These are phyloP conservation scores for Blepharisma japonicum DNA, from an alignment of 73 alveolate species.

Conservation along the genomic window DNA sequence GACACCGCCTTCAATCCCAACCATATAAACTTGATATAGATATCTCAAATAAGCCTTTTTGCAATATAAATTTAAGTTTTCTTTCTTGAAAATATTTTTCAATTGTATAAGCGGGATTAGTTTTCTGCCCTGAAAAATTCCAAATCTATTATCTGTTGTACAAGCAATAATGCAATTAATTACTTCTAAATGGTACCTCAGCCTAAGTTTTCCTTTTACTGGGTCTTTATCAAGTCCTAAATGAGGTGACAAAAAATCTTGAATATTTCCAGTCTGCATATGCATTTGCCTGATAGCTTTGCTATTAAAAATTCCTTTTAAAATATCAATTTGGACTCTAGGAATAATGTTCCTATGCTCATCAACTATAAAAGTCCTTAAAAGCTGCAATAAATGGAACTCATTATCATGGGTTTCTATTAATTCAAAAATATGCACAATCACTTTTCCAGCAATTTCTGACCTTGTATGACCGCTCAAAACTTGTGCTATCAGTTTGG, in stretches of 20 bases:
- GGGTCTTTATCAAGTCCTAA: neutral
- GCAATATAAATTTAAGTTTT: neutral
- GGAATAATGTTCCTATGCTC: neutral
- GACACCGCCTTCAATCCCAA: neutral
- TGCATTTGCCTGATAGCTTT: neutral
- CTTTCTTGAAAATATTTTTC: neutral
- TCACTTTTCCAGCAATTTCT: neutral
- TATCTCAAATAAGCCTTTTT: neutral
- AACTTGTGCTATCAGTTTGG: conserved; percentile 17
- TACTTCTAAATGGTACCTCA: conserved; percentile 17
- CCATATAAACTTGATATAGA: conserved; percentile 14
- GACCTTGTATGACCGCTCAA: neutral
- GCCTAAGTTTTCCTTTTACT: neutral
- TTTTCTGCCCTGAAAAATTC: conserved; percentile 10
- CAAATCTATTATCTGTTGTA: neutral
- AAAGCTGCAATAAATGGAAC: neutral
- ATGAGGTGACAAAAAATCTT: neutral
- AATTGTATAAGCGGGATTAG: neutral
- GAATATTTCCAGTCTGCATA: neutral
- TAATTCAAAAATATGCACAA: neutral
- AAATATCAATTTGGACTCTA: neutral
- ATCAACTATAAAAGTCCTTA: conserved; percentile 2
- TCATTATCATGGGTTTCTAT: neutral
- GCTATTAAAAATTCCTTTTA: conserved; percentile 7
- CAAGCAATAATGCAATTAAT: neutral